Conservation (phyloP, 108 stramenopile genomes). For the Pseudonitzschia multistriata region DNA sequence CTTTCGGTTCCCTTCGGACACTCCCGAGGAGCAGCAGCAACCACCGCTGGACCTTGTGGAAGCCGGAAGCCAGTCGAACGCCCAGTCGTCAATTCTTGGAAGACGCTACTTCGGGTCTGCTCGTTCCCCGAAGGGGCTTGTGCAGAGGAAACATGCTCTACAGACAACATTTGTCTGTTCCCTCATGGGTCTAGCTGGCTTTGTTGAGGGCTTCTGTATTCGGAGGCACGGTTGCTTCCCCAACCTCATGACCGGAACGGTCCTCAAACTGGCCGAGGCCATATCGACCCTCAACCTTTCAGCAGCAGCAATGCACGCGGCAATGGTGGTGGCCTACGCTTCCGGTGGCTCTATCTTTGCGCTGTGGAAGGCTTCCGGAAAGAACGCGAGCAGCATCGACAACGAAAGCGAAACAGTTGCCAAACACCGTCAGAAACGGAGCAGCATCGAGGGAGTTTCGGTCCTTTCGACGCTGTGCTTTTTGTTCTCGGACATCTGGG, state of each 20-base stretch:
- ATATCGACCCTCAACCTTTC: slow-evolving; percentile 2
- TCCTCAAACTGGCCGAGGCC: slow-evolving; percentile 17
- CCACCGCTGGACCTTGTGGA: background rate
- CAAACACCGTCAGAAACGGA: background rate
- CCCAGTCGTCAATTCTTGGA: no score
- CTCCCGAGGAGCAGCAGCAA: background rate
- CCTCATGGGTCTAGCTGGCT: slow-evolving; percentile 23
- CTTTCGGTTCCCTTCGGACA: background rate
- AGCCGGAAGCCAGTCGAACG: background rate
- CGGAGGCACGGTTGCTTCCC: slow-evolving; percentile 25
- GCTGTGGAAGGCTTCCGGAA: background rate
- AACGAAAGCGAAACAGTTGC: background rate
- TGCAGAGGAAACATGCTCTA: background rate
- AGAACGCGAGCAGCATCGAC: background rate
- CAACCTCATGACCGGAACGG: slow-evolving; percentile 46
- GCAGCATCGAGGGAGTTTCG: background rate
- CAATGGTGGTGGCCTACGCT: slow-evolving; percentile 15
- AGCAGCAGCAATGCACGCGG: background rate
- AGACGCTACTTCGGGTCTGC: background rate
- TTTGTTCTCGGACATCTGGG: background rate
- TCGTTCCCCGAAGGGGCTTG: background rate
- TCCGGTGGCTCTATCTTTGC: slow-evolving; percentile 12
- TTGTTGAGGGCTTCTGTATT: slow-evolving; percentile 30
- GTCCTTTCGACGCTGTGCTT: background rate
- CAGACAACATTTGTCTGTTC: slow-evolving; percentile 3